Base-by-base conservation (phyloP, 495 filamentous ascomycete genomes). In the Astrothelium subdiscretum region DNA sequence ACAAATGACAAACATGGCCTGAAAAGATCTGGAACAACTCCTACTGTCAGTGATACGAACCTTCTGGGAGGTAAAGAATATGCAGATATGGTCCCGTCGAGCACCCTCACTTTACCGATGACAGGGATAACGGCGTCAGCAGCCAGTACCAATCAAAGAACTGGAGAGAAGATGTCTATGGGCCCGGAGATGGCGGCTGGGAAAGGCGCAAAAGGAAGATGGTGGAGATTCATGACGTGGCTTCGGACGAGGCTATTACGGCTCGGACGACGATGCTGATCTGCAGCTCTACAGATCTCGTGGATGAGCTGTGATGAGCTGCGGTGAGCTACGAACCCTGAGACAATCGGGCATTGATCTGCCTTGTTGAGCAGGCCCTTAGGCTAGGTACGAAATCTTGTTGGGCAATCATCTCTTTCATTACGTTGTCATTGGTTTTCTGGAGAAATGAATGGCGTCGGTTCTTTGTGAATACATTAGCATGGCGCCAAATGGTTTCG, bases 181-280 rank as follows among this genome's bases (percentile, higher is more conserved):
- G 35, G 29, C 20, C 64, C 67, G 18, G 35, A 67, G 35, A 60
- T 65, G 15, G 63, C 61, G 13, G 63, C 57, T 42, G 65, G 61
- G 29, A 58, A 65, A 59, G 60, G 54, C 13, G 68, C 69, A 32
- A 68, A 68, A 59, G 63, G 71, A 3, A 61, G 58, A 32, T 73
- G 71, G 71, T 59, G 68, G 38, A 48, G 67, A 5, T 73, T 73
- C 59, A 59, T 71, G 44, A 63, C 71, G 18, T 73, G 71, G 71
- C 64, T 73, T 32, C 66, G 63, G 64, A 73, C 71, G 8, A 59
- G 71, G 38, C 57, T 73, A 26, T 62, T 72, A 2, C 59, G 67
- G 44, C 35, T 72, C 2, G 59, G 65, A 32, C 22, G 48, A 8
- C 22, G 48, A 29, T 54, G 48, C 24, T 54, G 48, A 54, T 8